Evolutionary conservation across 371 early-diverging fungal genomes (phyloP), one percentile per base, ranked within the genome.

Genomic region (Mucor circinelloides): DNA sequence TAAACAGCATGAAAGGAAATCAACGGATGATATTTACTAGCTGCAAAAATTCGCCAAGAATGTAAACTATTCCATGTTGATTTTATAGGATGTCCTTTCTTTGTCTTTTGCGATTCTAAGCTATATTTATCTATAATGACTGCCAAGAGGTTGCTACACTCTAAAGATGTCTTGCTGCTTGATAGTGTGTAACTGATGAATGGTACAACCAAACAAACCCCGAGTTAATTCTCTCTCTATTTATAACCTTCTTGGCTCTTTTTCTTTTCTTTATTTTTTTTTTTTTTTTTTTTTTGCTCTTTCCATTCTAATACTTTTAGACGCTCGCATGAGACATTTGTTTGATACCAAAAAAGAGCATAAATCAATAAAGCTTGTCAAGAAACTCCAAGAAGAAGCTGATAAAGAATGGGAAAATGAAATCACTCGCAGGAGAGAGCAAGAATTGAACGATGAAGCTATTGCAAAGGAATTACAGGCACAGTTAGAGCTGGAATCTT

Each of bases 401-500:
- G 68, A 76, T 28, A 59, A 60, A 50, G 68, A 68, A 44, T 70
- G 64, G 70, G 70, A 73, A 61, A 46, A 66, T 15, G 68, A 76
- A 50, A 17, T 63, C n/a, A n/a, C n/a, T 12, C 50, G 56, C 42
- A 68, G 66, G 63, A 67, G 50, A 28, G 62, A 64, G 13, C 76
- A 76, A 40, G 73, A 73, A 27, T 31, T 63, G 1, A 66, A 73
- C 15, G 76, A 76, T 63, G 73, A 67, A 58, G 68, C 68, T 4
- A 67, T 73, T 21, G 76, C 76, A 32, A 73, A 73, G 46, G 64
- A 44, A 32, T 58, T 76, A 23, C 76, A 76, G 38, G 76, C 67
- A 15, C 59, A 70, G 54, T 48, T 70, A 38, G 68, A 73, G 34
- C 28, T 58, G 30, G 73, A 72, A 56, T 21, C 36, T 13, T 36